These are phyloP conservation scores for Dendryphion nanum DNA, from an alignment of 2,329 filamentous ascomycete genomes.

Conservation along the genomic window DNA sequence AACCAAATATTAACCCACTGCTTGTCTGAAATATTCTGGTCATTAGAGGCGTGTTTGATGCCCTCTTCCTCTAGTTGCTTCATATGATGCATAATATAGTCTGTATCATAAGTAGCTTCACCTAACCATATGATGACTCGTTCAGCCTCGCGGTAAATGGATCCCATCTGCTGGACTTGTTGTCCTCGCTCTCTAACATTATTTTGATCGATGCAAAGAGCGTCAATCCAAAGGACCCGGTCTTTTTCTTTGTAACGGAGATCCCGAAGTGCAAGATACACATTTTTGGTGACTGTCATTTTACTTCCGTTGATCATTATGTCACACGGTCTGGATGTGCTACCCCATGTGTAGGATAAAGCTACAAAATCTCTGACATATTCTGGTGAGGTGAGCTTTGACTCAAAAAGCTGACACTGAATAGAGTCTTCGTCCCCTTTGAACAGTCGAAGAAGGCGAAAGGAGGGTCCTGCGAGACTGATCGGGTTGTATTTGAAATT, in stretches of 20 bases:
- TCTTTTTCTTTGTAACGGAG: constrained; percentile 9
- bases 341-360: constrained; percentile 20
- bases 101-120: constrained; percentile 8
- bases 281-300: constrained; percentile 10
- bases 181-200: constrained; percentile 20
- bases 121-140: constrained; percentile 29
- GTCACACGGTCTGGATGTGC: not conserved
- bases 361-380: constrained; percentile 14
- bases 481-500: constrained; percentile 10
- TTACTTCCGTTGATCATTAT: constrained; percentile 8
- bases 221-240: constrained; percentile 26
- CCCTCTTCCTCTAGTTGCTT: constrained; percentile 5
- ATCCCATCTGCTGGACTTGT: constrained; percentile 24
- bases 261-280: constrained; percentile 10
- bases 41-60: constrained; percentile 3
- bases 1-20: constrained; percentile 8
- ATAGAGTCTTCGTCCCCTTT: constrained; percentile 3
- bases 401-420: constrained; percentile 13
- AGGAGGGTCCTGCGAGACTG: constrained; percentile 8
- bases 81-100: constrained; percentile 7
- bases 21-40: constrained; percentile 7
- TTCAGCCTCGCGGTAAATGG: constrained; percentile 21
- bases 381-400: constrained; percentile 4
- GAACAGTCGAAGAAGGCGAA: constrained; percentile 13
- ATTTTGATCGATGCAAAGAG: constrained; percentile 26